phyloP scores from a whole-genome alignment of 768 basidiomycete genomes.

The Neoboletus brunneissimus region DNA sequence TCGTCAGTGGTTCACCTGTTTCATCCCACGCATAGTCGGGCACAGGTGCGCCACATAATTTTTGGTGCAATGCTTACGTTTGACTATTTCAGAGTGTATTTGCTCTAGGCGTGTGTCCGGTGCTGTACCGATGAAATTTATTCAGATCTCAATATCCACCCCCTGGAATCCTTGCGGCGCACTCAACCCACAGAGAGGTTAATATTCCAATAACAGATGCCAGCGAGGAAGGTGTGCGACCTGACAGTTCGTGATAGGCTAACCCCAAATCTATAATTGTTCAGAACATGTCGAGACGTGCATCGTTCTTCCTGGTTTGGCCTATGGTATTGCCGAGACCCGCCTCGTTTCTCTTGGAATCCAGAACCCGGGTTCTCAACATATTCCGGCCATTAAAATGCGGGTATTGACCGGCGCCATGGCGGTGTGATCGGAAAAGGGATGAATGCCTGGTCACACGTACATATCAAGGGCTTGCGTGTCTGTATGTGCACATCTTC shows the following conservation, averaged over 20 bases:
- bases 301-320: conserved; percentile 53
- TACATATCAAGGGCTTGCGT: conserved; percentile 46
- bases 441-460: conserved; percentile 50
- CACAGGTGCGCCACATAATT: background rate
- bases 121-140: conserved; percentile 44
- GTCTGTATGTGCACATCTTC: conserved; percentile 42
- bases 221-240: conserved; percentile 46
- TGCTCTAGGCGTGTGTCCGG: background rate
- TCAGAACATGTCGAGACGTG: conserved; percentile 48
- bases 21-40: too few species aligned
- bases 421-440: conserved; percentile 58
- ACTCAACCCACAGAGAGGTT: conserved; percentile 48
- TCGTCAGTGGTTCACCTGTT: too few species aligned
- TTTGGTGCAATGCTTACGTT: background rate
- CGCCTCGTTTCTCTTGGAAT: conserved; percentile 49
- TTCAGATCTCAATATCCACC: conserved; percentile 45
- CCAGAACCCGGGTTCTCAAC: conserved; percentile 50
- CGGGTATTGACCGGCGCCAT: conserved; percentile 43
- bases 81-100: background rate
- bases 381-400: conserved; percentile 46
- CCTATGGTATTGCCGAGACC: conserved; percentile 53
- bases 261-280: conserved; percentile 9
- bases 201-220: conserved; percentile 45
- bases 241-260: background rate
- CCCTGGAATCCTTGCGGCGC: conserved; percentile 31